phyloP scores from a whole-genome alignment of 129 eudicot species.

The Flaveria robusta region DNA sequence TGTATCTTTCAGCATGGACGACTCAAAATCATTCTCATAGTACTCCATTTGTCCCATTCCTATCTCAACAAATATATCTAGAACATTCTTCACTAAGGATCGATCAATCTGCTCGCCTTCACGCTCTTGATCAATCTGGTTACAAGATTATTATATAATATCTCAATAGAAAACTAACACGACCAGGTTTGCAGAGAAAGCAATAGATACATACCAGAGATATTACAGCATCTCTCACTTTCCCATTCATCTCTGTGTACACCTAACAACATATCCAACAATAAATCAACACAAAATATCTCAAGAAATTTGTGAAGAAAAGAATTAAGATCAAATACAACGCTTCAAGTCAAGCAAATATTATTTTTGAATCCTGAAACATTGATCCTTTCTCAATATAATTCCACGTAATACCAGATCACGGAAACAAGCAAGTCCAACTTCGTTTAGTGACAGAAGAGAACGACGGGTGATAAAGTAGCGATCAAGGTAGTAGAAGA shows the following conservation, averaged over 20 bases:
- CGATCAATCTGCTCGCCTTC: conserved; percentile 97
- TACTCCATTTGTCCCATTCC: conserved; percentile 88
- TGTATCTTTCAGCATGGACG: conserved; percentile 66
- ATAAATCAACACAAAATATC: background rate
- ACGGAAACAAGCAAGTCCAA: conserved; percentile 87
- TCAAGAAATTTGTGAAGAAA: background rate
- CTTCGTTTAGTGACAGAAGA: conserved; percentile 84
- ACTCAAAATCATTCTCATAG: conserved; percentile 90
- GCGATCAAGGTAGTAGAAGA: conserved; percentile 88
- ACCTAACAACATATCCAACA: conserved; percentile 48
- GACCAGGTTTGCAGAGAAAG: background rate
- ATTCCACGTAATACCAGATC: conserved; percentile 58
- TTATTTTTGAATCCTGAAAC: background rate
- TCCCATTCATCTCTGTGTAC: conserved; percentile 68
- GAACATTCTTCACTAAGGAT: conserved; percentile 84
- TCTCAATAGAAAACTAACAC: conserved; percentile 3
- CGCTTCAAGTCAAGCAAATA: background rate
- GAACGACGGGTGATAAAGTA: conserved; percentile 78
- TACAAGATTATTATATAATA: background rate
- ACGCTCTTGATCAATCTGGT: conserved; percentile 87
- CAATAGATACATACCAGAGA: conserved; percentile 62
- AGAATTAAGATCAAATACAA: background rate
- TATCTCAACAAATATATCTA: conserved; percentile 93
- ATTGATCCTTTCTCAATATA: background rate
- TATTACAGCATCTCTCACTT: conserved; percentile 95